phyloP scores from a whole-genome alignment of 2,329 filamentous ascomycete genomes.

The Fusarium sp. region DNA sequence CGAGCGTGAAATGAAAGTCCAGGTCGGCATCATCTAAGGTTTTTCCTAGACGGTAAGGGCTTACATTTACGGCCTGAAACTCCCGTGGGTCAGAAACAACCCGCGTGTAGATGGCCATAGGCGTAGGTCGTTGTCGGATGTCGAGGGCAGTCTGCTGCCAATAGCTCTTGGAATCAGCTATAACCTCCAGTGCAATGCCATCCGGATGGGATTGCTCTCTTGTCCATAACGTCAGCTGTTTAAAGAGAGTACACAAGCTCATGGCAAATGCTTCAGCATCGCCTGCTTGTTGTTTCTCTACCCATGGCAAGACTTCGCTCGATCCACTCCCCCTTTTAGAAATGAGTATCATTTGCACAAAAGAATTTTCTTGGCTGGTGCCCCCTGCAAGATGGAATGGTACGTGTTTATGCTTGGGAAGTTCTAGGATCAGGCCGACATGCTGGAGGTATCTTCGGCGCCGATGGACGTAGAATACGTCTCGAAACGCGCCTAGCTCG shows the following conservation, averaged over 20 bases:
- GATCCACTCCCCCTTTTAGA: background rate
- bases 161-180: conserved; percentile 4
- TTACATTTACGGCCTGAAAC: background rate
- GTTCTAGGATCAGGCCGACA: background rate
- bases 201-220: background rate
- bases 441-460: conserved; percentile 4
- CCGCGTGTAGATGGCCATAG: background rate
- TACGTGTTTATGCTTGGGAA: background rate
- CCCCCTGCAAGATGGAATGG: background rate
- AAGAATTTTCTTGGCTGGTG: background rate
- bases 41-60: background rate
- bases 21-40: conserved; percentile 2
- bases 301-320: background rate
- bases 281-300: background rate
- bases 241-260: background rate
- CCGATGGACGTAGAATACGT: background rate
- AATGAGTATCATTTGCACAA: background rate
- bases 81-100: background rate
- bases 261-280: background rate
- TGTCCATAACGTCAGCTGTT: background rate
- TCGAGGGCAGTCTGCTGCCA: conserved; percentile 9
- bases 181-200: conserved; percentile 10
- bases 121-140: background rate
- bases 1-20: conserved; percentile 19
- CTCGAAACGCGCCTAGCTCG: background rate